A percentile compares a stretch with the other conserved stretches of the same genome.
Conservation (phyloP, 2,329 filamentous ascomycete species). For the Phyllosticta paracitricarpa region DNA sequence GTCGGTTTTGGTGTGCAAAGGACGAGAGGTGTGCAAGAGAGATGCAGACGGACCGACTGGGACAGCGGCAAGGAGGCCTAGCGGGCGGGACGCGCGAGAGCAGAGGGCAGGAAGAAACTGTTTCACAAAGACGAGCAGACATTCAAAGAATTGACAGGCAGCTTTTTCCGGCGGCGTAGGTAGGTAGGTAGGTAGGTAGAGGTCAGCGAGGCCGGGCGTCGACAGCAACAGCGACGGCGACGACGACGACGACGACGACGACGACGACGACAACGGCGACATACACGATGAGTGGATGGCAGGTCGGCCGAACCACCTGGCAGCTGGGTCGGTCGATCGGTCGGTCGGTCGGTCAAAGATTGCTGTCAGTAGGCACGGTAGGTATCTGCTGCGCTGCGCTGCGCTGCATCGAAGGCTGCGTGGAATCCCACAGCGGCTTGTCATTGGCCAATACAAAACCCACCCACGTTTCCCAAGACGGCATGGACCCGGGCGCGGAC, state of each 20-base stretch:
- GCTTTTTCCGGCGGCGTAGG: too few species aligned
- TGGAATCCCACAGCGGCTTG: not conserved
- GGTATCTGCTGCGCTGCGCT: conserved; percentile 1
- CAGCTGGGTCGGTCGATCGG: not conserved
- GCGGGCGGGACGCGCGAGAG: not conserved
- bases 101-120: not conserved
- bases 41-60: conserved; percentile 4
- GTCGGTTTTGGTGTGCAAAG: not conserved
- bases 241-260: too few species aligned
- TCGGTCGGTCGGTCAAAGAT: not conserved
- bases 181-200: too few species aligned
- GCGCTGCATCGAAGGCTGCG: conserved; percentile 9
- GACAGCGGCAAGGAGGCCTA: not conserved
- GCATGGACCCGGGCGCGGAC: not conserved
- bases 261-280: too few species aligned
- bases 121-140: conserved; percentile 6
- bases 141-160: not conserved
- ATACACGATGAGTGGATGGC: not conserved
- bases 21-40: not conserved
- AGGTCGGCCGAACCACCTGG: not conserved
- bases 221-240: too few species aligned
- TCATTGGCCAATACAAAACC: conserved; percentile 1
- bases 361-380: conserved; percentile 1
- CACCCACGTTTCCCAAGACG: not conserved
- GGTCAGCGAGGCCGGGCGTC: too few species aligned